These are phyloP conservation scores for Phaeosphaeria sp. DNA, from an alignment of 2,329 filamentous ascomycete genomes.

Conservation along the genomic window DNA sequence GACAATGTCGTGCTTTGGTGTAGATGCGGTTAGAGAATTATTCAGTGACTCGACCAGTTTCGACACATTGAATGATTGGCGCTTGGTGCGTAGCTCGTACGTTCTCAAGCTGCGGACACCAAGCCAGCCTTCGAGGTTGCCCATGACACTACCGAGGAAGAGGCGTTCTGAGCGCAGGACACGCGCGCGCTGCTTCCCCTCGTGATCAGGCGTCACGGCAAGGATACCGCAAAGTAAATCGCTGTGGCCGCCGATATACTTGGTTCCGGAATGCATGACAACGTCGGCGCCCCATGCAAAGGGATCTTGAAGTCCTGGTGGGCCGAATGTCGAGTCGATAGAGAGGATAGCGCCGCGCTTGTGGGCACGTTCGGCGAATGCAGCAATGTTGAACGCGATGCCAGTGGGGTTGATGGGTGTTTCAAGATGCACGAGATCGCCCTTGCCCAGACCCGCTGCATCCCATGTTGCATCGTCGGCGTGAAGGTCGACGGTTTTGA, in stretches of 20 bases:
- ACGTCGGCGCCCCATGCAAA: slow-evolving; percentile 82
- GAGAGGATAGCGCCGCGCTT: slow-evolving; percentile 75
- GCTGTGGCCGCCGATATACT: slow-evolving; percentile 95
- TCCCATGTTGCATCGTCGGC: slow-evolving; percentile 62
- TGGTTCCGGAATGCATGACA: slow-evolving; percentile 91
- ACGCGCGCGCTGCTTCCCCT: slow-evolving; percentile 42
- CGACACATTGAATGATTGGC: slow-evolving; percentile 75
- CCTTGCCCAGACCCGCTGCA: slow-evolving; percentile 69
- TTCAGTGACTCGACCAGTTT: slow-evolving; percentile 76
- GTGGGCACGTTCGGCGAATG: slow-evolving; percentile 76
- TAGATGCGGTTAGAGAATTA: slow-evolving; percentile 51
- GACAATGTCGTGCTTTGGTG: slow-evolving; percentile 54
- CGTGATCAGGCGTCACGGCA: slow-evolving; percentile 59
- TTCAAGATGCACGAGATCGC: slow-evolving; percentile 89
- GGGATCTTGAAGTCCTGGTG: slow-evolving; percentile 86
- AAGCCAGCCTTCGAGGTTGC: slow-evolving; percentile 89
- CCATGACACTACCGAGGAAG: slow-evolving; percentile 84
- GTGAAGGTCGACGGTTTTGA: slow-evolving; percentile 72
- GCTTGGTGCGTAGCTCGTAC: slow-evolving; percentile 78
- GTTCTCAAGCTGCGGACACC: slow-evolving; percentile 86
- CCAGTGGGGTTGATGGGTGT: slow-evolving; percentile 93
- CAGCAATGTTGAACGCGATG: slow-evolving; percentile 74
- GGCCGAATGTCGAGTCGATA: slow-evolving; percentile 91
- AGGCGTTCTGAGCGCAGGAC: slow-evolving; percentile 72
- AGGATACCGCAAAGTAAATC: slow-evolving; percentile 91